Conservation (phyloP, 305 asterid species). For the Fraxinus angustifolia region DNA sequence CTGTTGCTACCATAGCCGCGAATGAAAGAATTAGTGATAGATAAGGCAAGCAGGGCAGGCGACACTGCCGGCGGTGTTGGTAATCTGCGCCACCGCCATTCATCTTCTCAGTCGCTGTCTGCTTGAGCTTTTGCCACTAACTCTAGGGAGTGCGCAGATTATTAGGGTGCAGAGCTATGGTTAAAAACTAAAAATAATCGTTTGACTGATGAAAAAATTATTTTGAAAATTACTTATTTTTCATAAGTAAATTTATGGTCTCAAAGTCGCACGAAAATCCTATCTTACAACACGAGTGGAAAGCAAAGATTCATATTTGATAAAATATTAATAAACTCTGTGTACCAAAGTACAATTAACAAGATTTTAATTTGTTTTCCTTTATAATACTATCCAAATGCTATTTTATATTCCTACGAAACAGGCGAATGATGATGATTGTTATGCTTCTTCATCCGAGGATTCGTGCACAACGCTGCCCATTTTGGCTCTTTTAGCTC, state of each 20-base stretch:
- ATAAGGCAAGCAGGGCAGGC: neutral
- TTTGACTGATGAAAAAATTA: neutral
- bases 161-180: neutral
- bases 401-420: neutral
- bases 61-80: neutral
- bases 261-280: neutral
- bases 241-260: neutral
- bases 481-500: slow-evolving; percentile 48
- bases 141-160: neutral
- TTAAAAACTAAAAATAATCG: neutral
- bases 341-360: neutral
- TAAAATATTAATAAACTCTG: neutral
- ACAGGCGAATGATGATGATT: neutral
- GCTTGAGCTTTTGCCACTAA: neutral
- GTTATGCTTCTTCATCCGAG: slow-evolving; percentile 55
- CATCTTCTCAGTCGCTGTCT: neutral
- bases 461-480: slow-evolving; percentile 47
- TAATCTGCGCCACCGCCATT: neutral
- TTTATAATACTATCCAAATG: neutral
- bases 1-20: slow-evolving; percentile 20
- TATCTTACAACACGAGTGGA: neutral
- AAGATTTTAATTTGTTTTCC: neutral
- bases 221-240: neutral
- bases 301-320: neutral
- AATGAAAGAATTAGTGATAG: slow-evolving; percentile 18